Evolutionary conservation across 2,329 filamentous ascomycete species (phyloP).

Genomic region (Truncatella angustata): DNA sequence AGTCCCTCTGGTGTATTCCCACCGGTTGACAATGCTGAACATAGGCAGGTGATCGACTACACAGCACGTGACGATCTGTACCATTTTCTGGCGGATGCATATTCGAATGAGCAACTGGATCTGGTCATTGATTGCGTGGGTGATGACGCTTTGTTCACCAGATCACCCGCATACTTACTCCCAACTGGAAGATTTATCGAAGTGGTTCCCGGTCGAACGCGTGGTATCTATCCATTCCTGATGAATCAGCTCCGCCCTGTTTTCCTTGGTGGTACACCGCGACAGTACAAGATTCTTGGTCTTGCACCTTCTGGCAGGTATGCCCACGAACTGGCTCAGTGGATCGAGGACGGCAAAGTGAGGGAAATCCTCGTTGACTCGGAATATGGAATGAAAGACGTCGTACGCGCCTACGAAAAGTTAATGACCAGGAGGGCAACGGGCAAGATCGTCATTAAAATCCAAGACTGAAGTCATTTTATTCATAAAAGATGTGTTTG

Average conservation of each 20-base stretch:
- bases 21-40: background rate
- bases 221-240: conserved; percentile 27
- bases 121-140: conserved; percentile 12
- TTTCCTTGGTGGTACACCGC: conserved; percentile 29
- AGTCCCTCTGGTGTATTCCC: background rate
- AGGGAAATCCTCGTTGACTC: conserved; percentile 28
- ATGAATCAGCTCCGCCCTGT: conserved; percentile 30
- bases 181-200: conserved; percentile 20
- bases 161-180: conserved; percentile 5
- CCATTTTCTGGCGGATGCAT: background rate
- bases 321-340: conserved; percentile 24
- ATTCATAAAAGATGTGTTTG: no score
- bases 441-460: conserved; percentile 31
- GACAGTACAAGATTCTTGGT: conserved; percentile 27
- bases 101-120: background rate
- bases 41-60: conserved; percentile 12
- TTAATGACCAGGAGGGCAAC: conserved; percentile 28
- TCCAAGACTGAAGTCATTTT: conserved; percentile 17
- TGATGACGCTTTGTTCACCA: conserved; percentile 6
- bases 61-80: conserved; percentile 9
- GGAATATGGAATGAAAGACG: conserved; percentile 28
- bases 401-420: conserved; percentile 29
- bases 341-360: conserved; percentile 25
- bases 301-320: conserved; percentile 24
- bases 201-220: conserved; percentile 30